Base-by-base conservation (phyloP, 257 asterid genomes). In the Ballota nigra region DNA sequence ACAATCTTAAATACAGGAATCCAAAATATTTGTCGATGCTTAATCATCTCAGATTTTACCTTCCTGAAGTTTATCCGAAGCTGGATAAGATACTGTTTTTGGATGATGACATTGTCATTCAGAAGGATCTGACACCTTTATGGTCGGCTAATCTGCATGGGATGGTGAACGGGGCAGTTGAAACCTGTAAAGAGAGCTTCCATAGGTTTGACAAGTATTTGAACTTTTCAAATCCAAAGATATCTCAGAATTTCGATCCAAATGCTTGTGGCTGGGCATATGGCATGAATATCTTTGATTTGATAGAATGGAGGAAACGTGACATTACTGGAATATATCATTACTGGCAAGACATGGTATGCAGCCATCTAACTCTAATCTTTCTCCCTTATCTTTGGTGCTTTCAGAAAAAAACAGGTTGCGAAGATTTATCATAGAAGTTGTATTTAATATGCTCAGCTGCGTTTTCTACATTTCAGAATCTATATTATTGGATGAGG, bases 221-320 rank as follows among this genome's bases (percentile, higher is more conserved):
- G 56, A 92, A 92, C 84, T 92, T 92, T 81, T 87, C 98, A 41
- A 90, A 90, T 73, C 96, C 97, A 16, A 84, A 78, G 82, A 90
- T 92, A 82, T 86, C 97, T 36, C 80, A 83, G 28, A 92, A 85
- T 75, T 92, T 92, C 66, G 93, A 90, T 80, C 92, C 98, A 60
- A 78, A 81, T 75, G 91, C 98, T 68, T 92, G 98, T 80, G 98
- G 98, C 40, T 92, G 98, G 97, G 98, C 98, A 62, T 92, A 72
- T 84, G 98, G 98, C 72, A 92, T 92, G 98, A 92, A 92, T 79
- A 75, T 92, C 18, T 92, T 92, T 73, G 96, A 92, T 78, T 77
- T 92, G 87, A 84, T 83, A 69, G 92, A 92, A 78, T 92, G 98
- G 98, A 80, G 76, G 83, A 87, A 87, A 80, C 93, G 87, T 43